Conservation (phyloP, 2,329 filamentous ascomycete genomes). For the Phialocephala subalpina region DNA sequence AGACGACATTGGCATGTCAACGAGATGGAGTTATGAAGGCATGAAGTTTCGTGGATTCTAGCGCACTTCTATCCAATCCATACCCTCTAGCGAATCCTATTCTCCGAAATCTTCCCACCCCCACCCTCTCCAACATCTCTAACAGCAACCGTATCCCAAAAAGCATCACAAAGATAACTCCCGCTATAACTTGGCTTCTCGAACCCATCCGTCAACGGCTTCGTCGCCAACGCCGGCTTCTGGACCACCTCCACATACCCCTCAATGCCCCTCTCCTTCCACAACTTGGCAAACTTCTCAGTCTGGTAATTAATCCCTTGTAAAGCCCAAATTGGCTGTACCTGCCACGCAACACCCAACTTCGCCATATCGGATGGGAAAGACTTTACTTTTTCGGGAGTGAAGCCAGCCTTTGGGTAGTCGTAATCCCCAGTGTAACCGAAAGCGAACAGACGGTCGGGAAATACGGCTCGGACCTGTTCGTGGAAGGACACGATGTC, state of each 20-base stretch:
- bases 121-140: constrained; percentile 32
- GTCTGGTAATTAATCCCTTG: constrained; percentile 47
- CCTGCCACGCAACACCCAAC: constrained; percentile 50
- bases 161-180: constrained; percentile 48
- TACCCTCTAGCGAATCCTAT: constrained; percentile 11
- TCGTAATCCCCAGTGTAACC: constrained; percentile 50
- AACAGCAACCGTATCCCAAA: constrained; percentile 46
- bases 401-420: constrained; percentile 47
- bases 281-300: constrained; percentile 46
- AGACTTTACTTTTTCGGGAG: constrained; percentile 42
- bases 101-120: constrained; percentile 24
- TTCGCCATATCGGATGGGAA: constrained; percentile 47
- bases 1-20: too few relatives aligned
- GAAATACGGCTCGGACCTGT: constrained; percentile 45
- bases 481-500: constrained; percentile 49
- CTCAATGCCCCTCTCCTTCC: constrained; percentile 47
- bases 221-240: constrained; percentile 36
- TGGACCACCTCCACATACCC: constrained; percentile 43
- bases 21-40: too few relatives aligned
- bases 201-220: constrained; percentile 45
- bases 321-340: constrained; percentile 50
- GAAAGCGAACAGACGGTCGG: constrained; percentile 49
- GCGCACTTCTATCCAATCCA: not conserved
- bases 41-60: not conserved
- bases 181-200: constrained; percentile 48